Base-by-base conservation (phyloP, 768 basidiomycete genomes). In the Rhizopogon roseolus region DNA sequence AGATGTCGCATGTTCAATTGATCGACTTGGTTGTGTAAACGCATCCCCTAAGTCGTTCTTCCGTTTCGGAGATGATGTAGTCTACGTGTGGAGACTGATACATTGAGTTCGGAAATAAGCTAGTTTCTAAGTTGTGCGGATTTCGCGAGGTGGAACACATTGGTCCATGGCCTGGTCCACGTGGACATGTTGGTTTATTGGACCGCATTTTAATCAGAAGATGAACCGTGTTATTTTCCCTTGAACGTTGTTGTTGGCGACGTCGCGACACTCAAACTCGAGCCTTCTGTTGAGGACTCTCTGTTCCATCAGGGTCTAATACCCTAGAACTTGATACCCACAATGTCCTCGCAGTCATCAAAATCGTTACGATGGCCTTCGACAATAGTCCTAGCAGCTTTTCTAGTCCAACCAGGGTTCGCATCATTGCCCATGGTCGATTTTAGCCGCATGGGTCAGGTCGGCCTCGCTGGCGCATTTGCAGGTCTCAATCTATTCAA, bases 401-500 rank as follows among this genome's bases (percentile, higher is more conserved):
- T 48, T 45, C 41, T 68, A 39, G 55, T 55, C 2, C 38, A 44
- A 22, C 13, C 56, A 53, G 62, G 44, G 19, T 64, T 61, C 55
- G 79, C 77, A 8, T 66, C 75, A 6, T 70, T 82, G 13, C 84
- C 83, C 6, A 71, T 75, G 56, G 75, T 89, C 62, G 88, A 90
- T 69, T 87, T 84, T 63, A 72, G 77, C 61, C 85, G 88, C 50
- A 95, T 99, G 91, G 96, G 96, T 58, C 85, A 79, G 52, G 93
- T 98, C 48, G 93, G 85, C 53, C 77, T 98, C 40, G 85, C 86
- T 27, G 96, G 96, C 54, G 78, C 89, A 34, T 99, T 98, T 65
- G 81, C 88, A 22, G 96, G 94, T 42, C 75, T 99, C 57, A 88
- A 87, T 64, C 64, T 94, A 54, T 86, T 88, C 76, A 81, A 73